Percentiles rank a stretch among this genome's conserved stretches.
Evolutionary conservation across 352 stramenopile species (phyloP).

Genomic region (Pythium phragmitis): DNA sequence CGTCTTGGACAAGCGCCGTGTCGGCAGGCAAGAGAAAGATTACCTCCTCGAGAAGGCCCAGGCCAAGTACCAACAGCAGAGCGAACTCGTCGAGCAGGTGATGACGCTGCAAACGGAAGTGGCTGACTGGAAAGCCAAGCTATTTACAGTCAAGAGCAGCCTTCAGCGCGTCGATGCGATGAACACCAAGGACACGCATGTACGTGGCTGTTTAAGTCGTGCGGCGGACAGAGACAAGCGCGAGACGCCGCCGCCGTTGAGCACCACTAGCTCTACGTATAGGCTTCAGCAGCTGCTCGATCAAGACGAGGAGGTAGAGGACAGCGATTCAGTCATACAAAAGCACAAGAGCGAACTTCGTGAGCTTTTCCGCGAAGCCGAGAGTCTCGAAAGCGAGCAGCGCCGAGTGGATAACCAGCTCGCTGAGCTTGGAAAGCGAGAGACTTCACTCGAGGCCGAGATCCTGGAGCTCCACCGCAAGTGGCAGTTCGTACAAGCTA

Average conservation of each 20-base stretch:
- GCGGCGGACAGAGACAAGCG: slow-evolving; percentile 7
- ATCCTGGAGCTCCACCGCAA: slow-evolving; percentile 35
- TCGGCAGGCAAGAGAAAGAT: slow-evolving; percentile 51
- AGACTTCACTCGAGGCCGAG: slow-evolving; percentile 34
- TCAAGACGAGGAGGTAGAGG: slow-evolving; percentile 9
- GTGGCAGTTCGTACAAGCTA: slow-evolving; percentile 44
- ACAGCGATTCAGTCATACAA: neutral
- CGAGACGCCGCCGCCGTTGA: too few relatives aligned
- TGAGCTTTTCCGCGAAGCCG: slow-evolving; percentile 36
- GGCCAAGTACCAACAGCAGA: slow-evolving; percentile 57
- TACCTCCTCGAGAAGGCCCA: slow-evolving; percentile 59
- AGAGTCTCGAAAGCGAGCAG: slow-evolving; percentile 39
- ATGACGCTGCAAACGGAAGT: slow-evolving; percentile 48
- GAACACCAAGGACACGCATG: slow-evolving; percentile 60
- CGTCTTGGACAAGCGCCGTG: slow-evolving; percentile 39
- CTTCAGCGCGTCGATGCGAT: slow-evolving; percentile 44
- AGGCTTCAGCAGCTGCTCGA: slow-evolving; percentile 11
- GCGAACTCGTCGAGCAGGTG: slow-evolving; percentile 50
- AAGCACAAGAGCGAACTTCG: slow-evolving; percentile 38
- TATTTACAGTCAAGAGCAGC: slow-evolving; percentile 38
- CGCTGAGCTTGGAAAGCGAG: slow-evolving; percentile 27
- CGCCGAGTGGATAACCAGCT: slow-evolving; percentile 32
- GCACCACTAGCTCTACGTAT: neutral
- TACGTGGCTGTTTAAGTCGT: slow-evolving; percentile 42
- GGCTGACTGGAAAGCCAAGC: slow-evolving; percentile 35